Base-by-base conservation (phyloP, 306 rosid genomes). In the Medicago arabica region DNA sequence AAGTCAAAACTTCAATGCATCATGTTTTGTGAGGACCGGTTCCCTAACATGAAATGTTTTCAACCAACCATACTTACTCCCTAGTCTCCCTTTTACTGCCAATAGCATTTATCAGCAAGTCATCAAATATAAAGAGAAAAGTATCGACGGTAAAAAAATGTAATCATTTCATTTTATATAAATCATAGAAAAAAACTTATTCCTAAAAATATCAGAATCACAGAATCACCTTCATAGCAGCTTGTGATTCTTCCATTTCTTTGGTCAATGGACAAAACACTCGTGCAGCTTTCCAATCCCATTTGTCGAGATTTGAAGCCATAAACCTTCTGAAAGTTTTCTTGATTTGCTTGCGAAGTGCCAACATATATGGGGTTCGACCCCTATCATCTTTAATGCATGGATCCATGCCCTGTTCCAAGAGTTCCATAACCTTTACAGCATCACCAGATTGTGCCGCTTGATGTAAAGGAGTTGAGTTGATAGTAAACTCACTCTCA, bases 231-330 rank as follows among this genome's bases (percentile, higher is more conserved):
- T 95, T 93, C 80, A 90, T 95, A 72, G 89, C 88, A 70, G 97
- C 88, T 86, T 95, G 98, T 53, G 93, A 85, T 78, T 95, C 97
- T 85, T 95, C 97, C 98, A 92, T 85, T 82, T 92, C 98, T 83
- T 86, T 92, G 44, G 97, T 92, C 96, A 95, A 85, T 53, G 96
- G 88, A 81, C 97, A 86, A 51, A 97, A 97, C n/a, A 95, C 97
- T 82, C 90, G 89, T 58, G 97, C 98, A 53, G 82, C 88, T 58
- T 80, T 69, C 97, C 97, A 95, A 83, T 95, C 96, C 97, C 98
- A 95, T 78, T 86, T 92, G 66, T 89, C 97, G 54, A 71, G 84
- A 86, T 95, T 89, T 67, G 90, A 84, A 18, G 97, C 98, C 98
- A 95, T 95, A 80, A 92, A 95, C 81, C 96, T 84, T 86, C 98